Conservation (phyloP, 345 rosid species). For the Gynandropsis gynandra region DNA sequence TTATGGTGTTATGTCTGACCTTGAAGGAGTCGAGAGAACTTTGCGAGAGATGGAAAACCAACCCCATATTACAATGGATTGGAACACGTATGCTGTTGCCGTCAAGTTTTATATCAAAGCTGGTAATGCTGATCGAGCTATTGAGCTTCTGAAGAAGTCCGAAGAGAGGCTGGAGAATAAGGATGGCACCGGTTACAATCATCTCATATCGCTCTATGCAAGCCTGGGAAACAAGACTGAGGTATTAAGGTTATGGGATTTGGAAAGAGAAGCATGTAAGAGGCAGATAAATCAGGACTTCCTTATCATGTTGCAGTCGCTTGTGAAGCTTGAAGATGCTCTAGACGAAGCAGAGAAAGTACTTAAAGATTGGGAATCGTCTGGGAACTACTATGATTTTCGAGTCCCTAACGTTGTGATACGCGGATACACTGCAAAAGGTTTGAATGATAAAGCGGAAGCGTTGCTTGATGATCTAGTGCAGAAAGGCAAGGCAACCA, state of each 20-base stretch:
- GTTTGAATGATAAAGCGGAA: conserved; percentile 52
- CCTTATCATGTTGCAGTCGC: conserved; percentile 51
- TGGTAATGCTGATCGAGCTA: conserved; percentile 40
- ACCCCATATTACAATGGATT: conserved; percentile 48
- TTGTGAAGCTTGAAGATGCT: conserved; percentile 59
- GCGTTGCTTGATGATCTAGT: conserved; percentile 41
- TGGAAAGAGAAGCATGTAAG: conserved; percentile 55
- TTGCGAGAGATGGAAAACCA: conserved; percentile 67
- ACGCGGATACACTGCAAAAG: conserved; percentile 33
- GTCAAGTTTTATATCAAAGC: conserved; percentile 63
- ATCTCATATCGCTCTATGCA: conserved; percentile 67
- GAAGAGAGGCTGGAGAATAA: conserved; percentile 53
- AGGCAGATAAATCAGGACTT: conserved; percentile 61
- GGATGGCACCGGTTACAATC: conserved; percentile 68
- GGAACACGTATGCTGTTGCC: conserved; percentile 78
- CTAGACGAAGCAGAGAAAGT: conserved; percentile 61
- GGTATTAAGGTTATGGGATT: conserved; percentile 63
- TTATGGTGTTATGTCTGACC: conserved; percentile 48
- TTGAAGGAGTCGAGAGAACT: conserved; percentile 44
- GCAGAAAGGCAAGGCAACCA: conserved; percentile 41
- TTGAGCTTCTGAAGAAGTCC: conserved; percentile 44
- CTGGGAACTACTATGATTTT: conserved; percentile 51
- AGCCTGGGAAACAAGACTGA: conserved; percentile 49
- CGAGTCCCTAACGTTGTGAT: conserved; percentile 48
- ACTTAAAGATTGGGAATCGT: conserved; percentile 58